These are phyloP conservation scores for Raffaelea arxii DNA, from an alignment of 2,329 filamentous ascomycete species.

Conservation along the genomic window DNA sequence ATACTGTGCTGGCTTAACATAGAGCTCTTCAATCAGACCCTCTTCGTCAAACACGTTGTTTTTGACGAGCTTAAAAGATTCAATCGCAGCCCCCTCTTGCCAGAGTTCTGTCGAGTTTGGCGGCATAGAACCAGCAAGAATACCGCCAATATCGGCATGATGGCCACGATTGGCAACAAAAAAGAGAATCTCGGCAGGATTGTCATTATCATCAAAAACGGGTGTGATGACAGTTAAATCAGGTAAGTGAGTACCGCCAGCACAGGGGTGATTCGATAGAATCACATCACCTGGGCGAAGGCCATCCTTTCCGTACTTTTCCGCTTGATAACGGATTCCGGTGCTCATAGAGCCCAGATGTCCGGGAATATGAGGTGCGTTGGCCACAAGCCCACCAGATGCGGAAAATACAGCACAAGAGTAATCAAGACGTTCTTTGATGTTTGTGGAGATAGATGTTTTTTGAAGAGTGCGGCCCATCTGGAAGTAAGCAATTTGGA, in stretches of 20 bases:
- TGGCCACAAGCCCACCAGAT: slow-evolving; percentile 57
- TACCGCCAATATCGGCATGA: slow-evolving; percentile 60
- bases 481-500: slow-evolving; percentile 28
- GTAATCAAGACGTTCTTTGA: slow-evolving; percentile 64
- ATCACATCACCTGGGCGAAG: slow-evolving; percentile 64
- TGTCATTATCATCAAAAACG: slow-evolving; percentile 45
- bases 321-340: slow-evolving; percentile 51
- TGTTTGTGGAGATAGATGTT: slow-evolving; percentile 60
- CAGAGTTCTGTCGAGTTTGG: slow-evolving; percentile 52
- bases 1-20: slow-evolving; percentile 56
- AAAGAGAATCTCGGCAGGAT: slow-evolving; percentile 44
- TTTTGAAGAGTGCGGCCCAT: slow-evolving; percentile 64
- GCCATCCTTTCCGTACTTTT: slow-evolving; percentile 52
- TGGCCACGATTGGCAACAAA: slow-evolving; percentile 63
- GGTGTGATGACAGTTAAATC: slow-evolving; percentile 66
- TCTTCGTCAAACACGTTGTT: slow-evolving; percentile 62
- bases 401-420: slow-evolving; percentile 63
- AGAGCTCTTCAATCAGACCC: slow-evolving; percentile 54
- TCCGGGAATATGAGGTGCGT: slow-evolving; percentile 61
- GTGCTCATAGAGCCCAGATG: slow-evolving; percentile 67
- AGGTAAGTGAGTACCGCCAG: slow-evolving; percentile 49
- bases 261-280: slow-evolving; percentile 67
- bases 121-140: slow-evolving; percentile 67
- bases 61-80: slow-evolving; percentile 53
- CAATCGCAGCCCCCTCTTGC: slow-evolving; percentile 49